Evolutionary conservation across 768 basidiomycete genomes (phyloP).

Genomic region (Mycena olivaceomarginata): DNA sequence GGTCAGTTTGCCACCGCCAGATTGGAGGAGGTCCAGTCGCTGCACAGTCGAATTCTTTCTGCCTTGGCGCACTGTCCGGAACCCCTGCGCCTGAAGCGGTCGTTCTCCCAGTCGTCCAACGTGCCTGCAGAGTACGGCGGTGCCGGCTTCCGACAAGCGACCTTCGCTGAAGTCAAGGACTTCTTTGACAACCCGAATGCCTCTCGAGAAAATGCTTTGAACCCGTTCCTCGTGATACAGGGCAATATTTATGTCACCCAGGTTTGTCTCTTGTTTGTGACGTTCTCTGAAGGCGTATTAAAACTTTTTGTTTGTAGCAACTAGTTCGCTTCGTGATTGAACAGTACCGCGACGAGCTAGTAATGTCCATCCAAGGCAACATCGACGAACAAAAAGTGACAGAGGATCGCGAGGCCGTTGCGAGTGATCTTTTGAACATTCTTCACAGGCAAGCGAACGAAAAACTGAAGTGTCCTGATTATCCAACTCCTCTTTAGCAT

Average conservation of each 20-base stretch:
- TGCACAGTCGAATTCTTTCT: conserved; percentile 85
- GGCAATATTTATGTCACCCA: conserved; percentile 95
- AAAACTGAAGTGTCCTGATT: conserved; percentile 22
- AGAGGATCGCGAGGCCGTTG: conserved; percentile 88
- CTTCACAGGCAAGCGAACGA: conserved; percentile 77
- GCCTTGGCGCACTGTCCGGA: conserved; percentile 88
- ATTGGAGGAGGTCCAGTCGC: conserved; percentile 88
- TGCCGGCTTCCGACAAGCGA: conserved; percentile 86
- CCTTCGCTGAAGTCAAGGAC: conserved; percentile 92
- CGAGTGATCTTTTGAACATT: conserved; percentile 90
- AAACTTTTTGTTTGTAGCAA: conserved; percentile 73
- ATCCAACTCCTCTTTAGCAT: conserved; percentile 69
- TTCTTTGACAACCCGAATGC: conserved; percentile 96
- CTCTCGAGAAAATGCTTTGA: conserved; percentile 88
- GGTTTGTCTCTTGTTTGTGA: conserved; percentile 62
- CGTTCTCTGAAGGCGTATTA: not conserved
- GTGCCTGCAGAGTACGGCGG: conserved; percentile 79
- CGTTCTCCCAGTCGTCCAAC: conserved; percentile 66
- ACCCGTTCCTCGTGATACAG: conserved; percentile 94
- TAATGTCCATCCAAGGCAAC: conserved; percentile 78
- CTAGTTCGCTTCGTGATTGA: conserved; percentile 94
- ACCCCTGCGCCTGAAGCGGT: conserved; percentile 80
- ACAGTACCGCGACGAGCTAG: conserved; percentile 92
- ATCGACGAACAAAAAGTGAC: conserved; percentile 80
- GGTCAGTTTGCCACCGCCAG: conserved; percentile 91